Evolutionary conservation across 116 monocot species (phyloP), one percentile per base, ranked within the genome.

Genomic region (Cymodocea nodosa): DNA sequence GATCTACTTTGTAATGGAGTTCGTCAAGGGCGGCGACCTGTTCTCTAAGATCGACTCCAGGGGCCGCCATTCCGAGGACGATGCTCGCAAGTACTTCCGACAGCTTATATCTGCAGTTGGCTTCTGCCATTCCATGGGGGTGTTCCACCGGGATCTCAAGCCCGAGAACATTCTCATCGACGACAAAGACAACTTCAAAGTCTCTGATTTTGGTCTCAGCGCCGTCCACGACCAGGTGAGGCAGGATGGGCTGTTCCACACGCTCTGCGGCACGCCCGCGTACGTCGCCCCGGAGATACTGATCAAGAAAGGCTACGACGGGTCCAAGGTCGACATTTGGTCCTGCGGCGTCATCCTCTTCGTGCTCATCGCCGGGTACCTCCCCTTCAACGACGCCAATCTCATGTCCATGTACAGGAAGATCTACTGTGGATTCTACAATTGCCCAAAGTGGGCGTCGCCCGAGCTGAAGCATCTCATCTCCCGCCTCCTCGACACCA

Each of bases 271-370:
- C 12, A 71, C 71, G 20, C 63, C 71, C 6, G 71, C 71, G 18
- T 71, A 62, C 22, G 71, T 71, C 7, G 71, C 71, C 2, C 71
- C 71, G 52, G 71, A 70, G 60, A 56, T 70, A 34, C 62, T 65
- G 51, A 20, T 10, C 52, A 66, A 23, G 68, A 68, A 64, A 36
- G 72, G 64, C 6, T 72, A 72, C 57, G 64, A 72, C 55, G 72
- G 72, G 20, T 64, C 64, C 16, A 72, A 65, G 72, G 72, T 52
- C 13, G 72, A 72, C 40, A 18, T 72, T 2, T 64, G 71, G 71
- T 71, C 71, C 51, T 67, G 89, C 52, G 89, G 89, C 6, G 82
- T 89, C 37, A 80, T 93, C 60, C 85, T 93, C 37, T 93, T 60
- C 75, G 83, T 81, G 1, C 76, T 93, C 54, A 73, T 89, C 58